Base-by-base conservation (phyloP, 371 early-diverging fungal species). In the Dichotomocladium elegans region DNA sequence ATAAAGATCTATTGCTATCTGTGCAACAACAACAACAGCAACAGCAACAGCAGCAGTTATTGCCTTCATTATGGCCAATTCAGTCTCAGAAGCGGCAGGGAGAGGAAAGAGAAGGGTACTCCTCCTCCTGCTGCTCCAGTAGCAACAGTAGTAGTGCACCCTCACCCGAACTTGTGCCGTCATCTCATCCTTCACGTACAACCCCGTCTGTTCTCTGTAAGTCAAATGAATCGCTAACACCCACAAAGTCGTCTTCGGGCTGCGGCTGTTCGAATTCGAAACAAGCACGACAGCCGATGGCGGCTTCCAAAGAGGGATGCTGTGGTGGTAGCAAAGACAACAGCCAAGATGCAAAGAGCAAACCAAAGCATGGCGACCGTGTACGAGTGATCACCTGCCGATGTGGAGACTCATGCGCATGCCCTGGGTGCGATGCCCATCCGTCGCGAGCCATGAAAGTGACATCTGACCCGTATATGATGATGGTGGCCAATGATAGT, bases 341-440 rank as follows among this genome's bases (percentile, higher is more conserved):
- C 37, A 17, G 17, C 37, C 1, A 37, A n/a, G 0, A 37, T 37
- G 21, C 7, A n/a, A 15, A 37, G 21, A 37, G 37, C 37, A 37
- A 21, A 4, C 8, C 21, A n/a, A 9, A 37, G 21, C 37, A 37
- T n/a, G n/a, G n/a, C n/a, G n/a, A 37, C 5, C 37, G 41, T 0
- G 68, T 68, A 22, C 63, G 71, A 7, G 47, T 76, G 0, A 66
- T 76, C 10, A 76, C 76, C 0, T 76, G 76, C 45, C 72, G 76
- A 2, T 76, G 76, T 56, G 76, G 76, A 12, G 76, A 76, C 41
- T 61, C 66, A 1, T 76, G 76, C 44, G 63, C 70, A 11, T 76
- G 76, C 54, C 59, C 64, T 42, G 76, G 76, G 1, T 76, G 76
- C 35, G 76, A 76, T 51, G 76, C 72, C 4, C 76, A 76, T 44